Evolutionary conservation across 495 filamentous ascomycete species (phyloP).

Genomic region (Penicillium egyptiacum): DNA sequence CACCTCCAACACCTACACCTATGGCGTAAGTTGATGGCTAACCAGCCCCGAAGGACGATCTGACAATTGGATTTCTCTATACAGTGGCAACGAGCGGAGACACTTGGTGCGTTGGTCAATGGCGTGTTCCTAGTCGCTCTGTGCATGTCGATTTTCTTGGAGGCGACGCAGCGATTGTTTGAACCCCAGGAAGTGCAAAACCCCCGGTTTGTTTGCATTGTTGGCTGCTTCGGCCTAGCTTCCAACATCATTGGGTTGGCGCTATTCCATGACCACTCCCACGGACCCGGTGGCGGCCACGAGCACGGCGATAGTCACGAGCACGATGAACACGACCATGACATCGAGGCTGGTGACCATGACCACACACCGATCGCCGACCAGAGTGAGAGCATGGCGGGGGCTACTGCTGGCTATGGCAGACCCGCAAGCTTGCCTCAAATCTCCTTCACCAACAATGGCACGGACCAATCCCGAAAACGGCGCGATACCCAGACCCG

Average conservation of each 20-base stretch:
- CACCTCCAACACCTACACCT: constrained; percentile 85
- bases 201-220: constrained; percentile 80
- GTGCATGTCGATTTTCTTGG: constrained; percentile 92
- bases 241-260: constrained; percentile 89
- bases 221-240: constrained; percentile 80
- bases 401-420: constrained; percentile 42
- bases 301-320: constrained; percentile 24
- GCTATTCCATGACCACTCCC: constrained; percentile 88
- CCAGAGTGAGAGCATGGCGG: constrained; percentile 47
- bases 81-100: constrained; percentile 96
- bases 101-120: constrained; percentile 90
- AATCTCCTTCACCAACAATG: constrained; percentile 41
- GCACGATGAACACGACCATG: constrained; percentile 42
- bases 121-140: constrained; percentile 95
- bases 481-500: constrained; percentile 45
- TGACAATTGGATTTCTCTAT: constrained; percentile 36
- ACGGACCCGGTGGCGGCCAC: constrained; percentile 53
- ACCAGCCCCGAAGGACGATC: constrained; percentile 12
- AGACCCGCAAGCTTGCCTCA: constrained; percentile 28
- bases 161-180: constrained; percentile 85
- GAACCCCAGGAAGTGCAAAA: constrained; percentile 83
- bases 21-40: constrained; percentile 65
- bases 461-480: constrained; percentile 34
- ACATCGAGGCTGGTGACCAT: constrained; percentile 13
- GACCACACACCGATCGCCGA: constrained; percentile 40